Conservation (phyloP, 2,329 filamentous ascomycete genomes). For the Colletotrichum sojae region DNA sequence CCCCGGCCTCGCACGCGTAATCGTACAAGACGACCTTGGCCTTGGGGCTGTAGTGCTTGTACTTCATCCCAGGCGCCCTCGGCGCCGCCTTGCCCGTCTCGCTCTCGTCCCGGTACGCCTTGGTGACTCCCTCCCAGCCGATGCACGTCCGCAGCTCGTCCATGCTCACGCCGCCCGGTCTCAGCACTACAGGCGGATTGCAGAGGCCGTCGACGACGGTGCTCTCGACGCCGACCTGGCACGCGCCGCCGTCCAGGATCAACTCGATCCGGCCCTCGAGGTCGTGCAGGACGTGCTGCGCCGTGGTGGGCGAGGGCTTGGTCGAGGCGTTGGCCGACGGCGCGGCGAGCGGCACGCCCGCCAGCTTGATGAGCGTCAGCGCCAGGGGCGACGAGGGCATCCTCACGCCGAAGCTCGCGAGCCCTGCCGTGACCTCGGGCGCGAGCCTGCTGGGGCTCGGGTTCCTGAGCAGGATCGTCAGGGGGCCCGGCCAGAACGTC, state of each 20-base stretch:
- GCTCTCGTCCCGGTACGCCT: slow-evolving; percentile 84
- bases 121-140: slow-evolving; percentile 85
- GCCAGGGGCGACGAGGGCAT: slow-evolving; percentile 92
- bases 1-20: slow-evolving; percentile 55
- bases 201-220: slow-evolving; percentile 95
- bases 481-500: slow-evolving; percentile 92
- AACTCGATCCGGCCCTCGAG: slow-evolving; percentile 85
- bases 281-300: slow-evolving; percentile 90
- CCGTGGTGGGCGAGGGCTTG: slow-evolving; percentile 90
- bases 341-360: slow-evolving; percentile 85
- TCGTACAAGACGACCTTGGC: slow-evolving; percentile 90
- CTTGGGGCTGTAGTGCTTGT: slow-evolving; percentile 95
- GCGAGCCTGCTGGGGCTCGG: slow-evolving; percentile 80
- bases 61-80: slow-evolving; percentile 97
- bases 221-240: slow-evolving; percentile 92
- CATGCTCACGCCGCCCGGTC: slow-evolving; percentile 89
- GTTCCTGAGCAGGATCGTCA: slow-evolving; percentile 90
- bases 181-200: slow-evolving; percentile 82
- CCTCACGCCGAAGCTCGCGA: slow-evolving; percentile 88
- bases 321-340: slow-evolving; percentile 97
- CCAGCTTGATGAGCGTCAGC: slow-evolving; percentile 85
- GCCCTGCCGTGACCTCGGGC: slow-evolving; percentile 90
- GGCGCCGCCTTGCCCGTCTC: slow-evolving; percentile 77
- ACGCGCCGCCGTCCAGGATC: slow-evolving; percentile 90
- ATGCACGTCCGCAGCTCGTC: slow-evolving; percentile 80